Base-by-base conservation (phyloP, 305 asterid species). In the Ilex paraguariensis region DNA sequence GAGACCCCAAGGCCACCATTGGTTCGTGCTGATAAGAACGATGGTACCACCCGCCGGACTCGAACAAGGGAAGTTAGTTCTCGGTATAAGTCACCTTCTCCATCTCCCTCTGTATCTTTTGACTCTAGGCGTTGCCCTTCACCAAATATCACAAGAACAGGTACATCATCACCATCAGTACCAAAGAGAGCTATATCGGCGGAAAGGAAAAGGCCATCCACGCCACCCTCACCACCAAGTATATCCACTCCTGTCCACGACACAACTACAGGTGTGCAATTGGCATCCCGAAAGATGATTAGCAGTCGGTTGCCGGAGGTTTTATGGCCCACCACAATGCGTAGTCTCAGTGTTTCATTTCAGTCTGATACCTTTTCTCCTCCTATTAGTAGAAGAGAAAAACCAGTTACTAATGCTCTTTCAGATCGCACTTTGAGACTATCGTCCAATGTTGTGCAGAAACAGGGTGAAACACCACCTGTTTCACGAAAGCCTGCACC, bases 281-380 rank as follows among this genome's bases (percentile, higher is more conserved):
- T 71, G 77, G 78, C 79, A 61, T 79, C 92, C 10, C 76, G 85
- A 68, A 88, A 84, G 80, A 56, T 64, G 57, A 70, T 61, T 39
- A 73, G 79, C 60, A 84, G 68, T 66, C 78, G 78, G 51, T 69
- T 79, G 71, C 82, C 95, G 0, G 95, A 89, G 70, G 80, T 89
- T 70, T 76, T 92, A 73, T 91, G 96, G 98, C 96, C 98, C 1
- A 81, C 96, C 28, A 86, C 90, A 46, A 82, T 81, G 94, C 77
- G 90, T 63, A 82, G 86, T 74, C 84, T 74, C 14, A 66, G 75
- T 63, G 81, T 60, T 66, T 86, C 96, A 44, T 84, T 84, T 63
- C 96, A 85, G 69, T 71, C 85, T 48, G 90, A 78, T 76, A 9
- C 74, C 5, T 33, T 70, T 63, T 70, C 84, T 54, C 64, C 70